Base-by-base conservation (phyloP, 331 rosid species). In the Spiraea crenata region DNA sequence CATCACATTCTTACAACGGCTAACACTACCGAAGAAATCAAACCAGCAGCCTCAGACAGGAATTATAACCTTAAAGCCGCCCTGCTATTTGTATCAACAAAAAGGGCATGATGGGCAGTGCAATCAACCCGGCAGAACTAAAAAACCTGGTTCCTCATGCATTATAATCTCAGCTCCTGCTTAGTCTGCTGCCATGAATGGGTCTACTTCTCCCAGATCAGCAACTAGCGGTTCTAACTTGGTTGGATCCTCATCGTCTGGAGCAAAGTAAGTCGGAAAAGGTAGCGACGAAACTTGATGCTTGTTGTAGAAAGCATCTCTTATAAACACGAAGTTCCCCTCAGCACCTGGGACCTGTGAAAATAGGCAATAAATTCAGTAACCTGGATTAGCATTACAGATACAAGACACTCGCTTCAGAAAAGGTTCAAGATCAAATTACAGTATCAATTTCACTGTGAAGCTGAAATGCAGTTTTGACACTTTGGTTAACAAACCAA, bases 261-360 rank as follows among this genome's bases (percentile, higher is more conserved):
- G 63, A 16, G 82, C 83, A 49, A 89, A 86, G 88, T 82, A 80
- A 20, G 99, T 95, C 13, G 99, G 99, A 79, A 95, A 95, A 14
- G 97, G 99, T 74, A 95, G 93, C n/a, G 63, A 56, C 7, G 96
- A 81, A 57, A 72, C 57, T 38, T 91, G 71, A 2, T 96, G 96
- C 85, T 87, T 91, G 82, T 81, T 85, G 72, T 75, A 89, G 70
- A 89, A 78, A 1, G 97, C 86, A n/a, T 95, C 99, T 78, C 84
- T 95, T 58, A 95, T 85, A 71, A 86, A 95, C 58, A 95, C 93
- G 64, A 95, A 95, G 87, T 88, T 91, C 68, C 99, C 99, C 77
- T 88, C 85, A 7, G 99, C 96, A 57, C 99, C 97, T 0, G 99
- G 99, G 66, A 91, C 93, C 99, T 95, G 89, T 44, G 71, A 55